Evolutionary conservation across 179 eudicot genomes (phyloP).

Genomic region (Sideroxylon spinosum): DNA sequence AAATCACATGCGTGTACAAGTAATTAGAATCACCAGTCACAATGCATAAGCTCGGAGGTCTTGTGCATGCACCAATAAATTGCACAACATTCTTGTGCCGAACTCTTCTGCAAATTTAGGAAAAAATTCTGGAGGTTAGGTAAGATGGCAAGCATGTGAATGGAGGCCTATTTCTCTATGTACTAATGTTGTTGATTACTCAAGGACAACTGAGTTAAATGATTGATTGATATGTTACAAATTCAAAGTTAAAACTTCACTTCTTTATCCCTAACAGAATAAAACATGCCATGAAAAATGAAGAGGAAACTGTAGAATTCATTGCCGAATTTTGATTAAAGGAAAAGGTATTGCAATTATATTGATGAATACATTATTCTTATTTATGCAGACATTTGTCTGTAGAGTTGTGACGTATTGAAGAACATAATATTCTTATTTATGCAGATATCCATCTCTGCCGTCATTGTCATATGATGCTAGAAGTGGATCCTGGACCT

Average conservation of each 20-base stretch:
- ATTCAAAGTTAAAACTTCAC: too few species aligned
- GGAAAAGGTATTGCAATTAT: neutral
- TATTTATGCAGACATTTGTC: neutral
- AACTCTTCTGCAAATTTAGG: constrained; percentile 34
- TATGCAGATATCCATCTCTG: neutral
- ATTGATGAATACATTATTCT: neutral
- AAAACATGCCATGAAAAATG: neutral
- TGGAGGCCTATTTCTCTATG: neutral
- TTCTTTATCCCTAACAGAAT: neutral
- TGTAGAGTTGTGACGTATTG: neutral
- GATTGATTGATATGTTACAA: neutral
- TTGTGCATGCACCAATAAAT: constrained; percentile 54
- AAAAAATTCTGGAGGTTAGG: neutral
- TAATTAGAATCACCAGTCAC: constrained; percentile 42
- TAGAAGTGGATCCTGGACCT: neutral
- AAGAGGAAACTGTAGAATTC: neutral
- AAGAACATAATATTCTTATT: neutral
- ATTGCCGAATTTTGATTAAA: neutral
- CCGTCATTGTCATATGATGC: neutral
- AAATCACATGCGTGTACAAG: neutral
- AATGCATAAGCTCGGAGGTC: constrained; percentile 41
- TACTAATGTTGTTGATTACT: neutral
- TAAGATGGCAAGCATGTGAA: constrained; percentile 3
- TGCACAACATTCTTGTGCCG: constrained; percentile 55
- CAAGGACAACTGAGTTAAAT: constrained; percentile 5